Conservation (phyloP, 306 rosid genomes). For the Cicer pinnatifidum region DNA sequence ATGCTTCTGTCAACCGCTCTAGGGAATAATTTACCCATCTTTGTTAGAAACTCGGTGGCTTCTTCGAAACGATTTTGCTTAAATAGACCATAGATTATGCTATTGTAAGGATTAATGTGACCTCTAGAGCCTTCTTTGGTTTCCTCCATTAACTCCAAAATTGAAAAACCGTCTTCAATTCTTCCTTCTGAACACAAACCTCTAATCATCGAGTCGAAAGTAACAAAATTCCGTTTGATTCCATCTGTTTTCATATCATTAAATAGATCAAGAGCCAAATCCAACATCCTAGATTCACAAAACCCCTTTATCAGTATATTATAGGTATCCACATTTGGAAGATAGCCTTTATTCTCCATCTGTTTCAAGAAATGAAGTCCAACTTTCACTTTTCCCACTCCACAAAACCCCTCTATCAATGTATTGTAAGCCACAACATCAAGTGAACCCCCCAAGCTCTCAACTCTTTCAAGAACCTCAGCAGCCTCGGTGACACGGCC, state of each 20-base stretch:
- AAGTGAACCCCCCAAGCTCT: conserved; percentile 59
- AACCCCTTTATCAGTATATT: conserved; percentile 65
- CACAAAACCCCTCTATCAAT: conserved; percentile 68
- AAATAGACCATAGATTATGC: conserved; percentile 71
- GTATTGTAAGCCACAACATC: conserved; percentile 82
- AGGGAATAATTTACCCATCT: conserved; percentile 64
- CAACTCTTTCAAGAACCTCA: conserved; percentile 70
- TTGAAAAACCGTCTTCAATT: conserved; percentile 57
- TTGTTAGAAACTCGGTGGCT: conserved; percentile 58
- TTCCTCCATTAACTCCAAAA: conserved; percentile 76
- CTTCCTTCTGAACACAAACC: conserved; percentile 71
- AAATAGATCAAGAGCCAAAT: conserved; percentile 70
- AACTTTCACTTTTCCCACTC: conserved; percentile 60
- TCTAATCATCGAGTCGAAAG: conserved; percentile 60
- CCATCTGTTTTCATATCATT: conserved; percentile 79
- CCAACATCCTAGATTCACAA: conserved; percentile 57
- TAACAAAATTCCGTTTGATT: conserved; percentile 58
- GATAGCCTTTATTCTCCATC: conserved; percentile 78
- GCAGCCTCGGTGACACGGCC: conserved; percentile 66
- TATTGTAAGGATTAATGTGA: conserved; percentile 69
- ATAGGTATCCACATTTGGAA: conserved; percentile 72
- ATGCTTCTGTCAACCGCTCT: conserved; percentile 68
- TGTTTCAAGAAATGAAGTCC: conserved; percentile 67
- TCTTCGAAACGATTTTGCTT: conserved; percentile 58
- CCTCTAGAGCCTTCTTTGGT: conserved; percentile 58